These are phyloP conservation scores for Bauhinia variegata DNA, from an alignment of 306 rosid genomes.

Conservation along the genomic window DNA sequence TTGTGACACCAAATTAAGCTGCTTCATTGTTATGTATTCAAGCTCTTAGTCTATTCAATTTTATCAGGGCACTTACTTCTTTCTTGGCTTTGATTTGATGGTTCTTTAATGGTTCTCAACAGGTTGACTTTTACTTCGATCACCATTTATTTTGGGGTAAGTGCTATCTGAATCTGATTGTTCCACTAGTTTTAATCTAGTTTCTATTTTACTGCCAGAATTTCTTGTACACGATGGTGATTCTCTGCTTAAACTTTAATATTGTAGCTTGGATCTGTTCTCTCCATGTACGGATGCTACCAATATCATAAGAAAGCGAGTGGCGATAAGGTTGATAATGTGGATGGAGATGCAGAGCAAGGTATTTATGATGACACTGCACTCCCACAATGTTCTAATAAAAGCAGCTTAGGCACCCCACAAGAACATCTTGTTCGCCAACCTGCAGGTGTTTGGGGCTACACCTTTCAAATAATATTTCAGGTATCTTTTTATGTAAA, in stretches of 20 bases:
- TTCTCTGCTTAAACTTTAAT: conserved; percentile 18
- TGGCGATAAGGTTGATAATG: conserved; percentile 78
- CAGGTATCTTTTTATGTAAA: conserved; percentile 59
- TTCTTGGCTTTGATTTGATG: not conserved
- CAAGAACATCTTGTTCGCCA: conserved; percentile 48
- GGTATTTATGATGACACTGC: conserved; percentile 49
- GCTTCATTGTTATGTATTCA: conserved; percentile 7
- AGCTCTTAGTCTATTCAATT: conserved; percentile 1
- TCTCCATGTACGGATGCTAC: conserved; percentile 86
- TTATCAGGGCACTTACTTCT: not conserved
- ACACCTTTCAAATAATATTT: conserved; percentile 80
- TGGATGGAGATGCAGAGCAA: conserved; percentile 74
- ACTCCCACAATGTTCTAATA: conserved; percentile 40
- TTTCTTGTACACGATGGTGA: not conserved
- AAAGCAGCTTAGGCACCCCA: conserved; percentile 36
- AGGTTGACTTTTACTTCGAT: conserved; percentile 90
- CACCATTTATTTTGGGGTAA: conserved; percentile 95
- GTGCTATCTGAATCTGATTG: conserved; percentile 33
- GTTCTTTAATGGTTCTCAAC: conserved; percentile 36
- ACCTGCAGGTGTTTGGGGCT: conserved; percentile 81
- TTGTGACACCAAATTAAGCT: conserved; percentile 25
- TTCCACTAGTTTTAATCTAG: conserved; percentile 10
- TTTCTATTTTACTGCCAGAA: not conserved
- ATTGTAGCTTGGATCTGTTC: conserved; percentile 78
- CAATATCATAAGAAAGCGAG: conserved; percentile 74